These are phyloP conservation scores for Pyrenophora teres DNA, from an alignment of 2,329 filamentous ascomycete genomes.

Conservation along the genomic window DNA sequence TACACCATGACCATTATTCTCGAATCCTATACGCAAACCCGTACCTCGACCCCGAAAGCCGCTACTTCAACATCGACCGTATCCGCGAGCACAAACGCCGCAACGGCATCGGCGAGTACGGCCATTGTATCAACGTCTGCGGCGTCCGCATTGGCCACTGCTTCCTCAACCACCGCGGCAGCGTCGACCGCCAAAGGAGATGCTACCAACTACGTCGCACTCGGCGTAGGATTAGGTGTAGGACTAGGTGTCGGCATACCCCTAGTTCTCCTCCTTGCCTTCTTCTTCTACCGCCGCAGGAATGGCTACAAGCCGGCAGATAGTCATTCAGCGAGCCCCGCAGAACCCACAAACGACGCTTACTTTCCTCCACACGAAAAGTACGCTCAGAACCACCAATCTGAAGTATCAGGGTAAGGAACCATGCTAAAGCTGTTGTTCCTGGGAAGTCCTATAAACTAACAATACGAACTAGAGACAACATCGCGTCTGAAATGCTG, in stretches of 20 bases:
- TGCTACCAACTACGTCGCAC: slow-evolving; percentile 1
- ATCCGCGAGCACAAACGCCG: background rate
- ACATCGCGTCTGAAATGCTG: too few species aligned
- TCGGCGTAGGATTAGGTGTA: slow-evolving; percentile 3
- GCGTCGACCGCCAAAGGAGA: background rate
- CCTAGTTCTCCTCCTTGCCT: background rate
- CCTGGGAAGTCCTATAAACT: too few species aligned
- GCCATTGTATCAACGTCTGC: background rate
- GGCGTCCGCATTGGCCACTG: background rate
- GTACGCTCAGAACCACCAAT: background rate
- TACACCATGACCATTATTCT: slow-evolving; percentile 37
- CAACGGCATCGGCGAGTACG: background rate
- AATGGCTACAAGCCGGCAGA: background rate
- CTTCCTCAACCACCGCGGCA: slow-evolving; percentile 1
- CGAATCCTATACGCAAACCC: slow-evolving; percentile 29
- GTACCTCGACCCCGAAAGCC: slow-evolving; percentile 7
- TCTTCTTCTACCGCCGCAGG: slow-evolving; percentile 6
- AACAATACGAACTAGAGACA: too few species aligned
- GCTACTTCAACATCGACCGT: slow-evolving; percentile 3
- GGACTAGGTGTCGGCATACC: slow-evolving; percentile 3
- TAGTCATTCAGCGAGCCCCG: background rate
- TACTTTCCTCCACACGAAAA: background rate
- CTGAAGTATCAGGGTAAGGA: background rate
- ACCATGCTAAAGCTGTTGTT: too few species aligned
- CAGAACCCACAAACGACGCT: background rate